phyloP scores from a whole-genome alignment of 2,329 filamentous ascomycete species.

The Colletotrichum lupini region DNA sequence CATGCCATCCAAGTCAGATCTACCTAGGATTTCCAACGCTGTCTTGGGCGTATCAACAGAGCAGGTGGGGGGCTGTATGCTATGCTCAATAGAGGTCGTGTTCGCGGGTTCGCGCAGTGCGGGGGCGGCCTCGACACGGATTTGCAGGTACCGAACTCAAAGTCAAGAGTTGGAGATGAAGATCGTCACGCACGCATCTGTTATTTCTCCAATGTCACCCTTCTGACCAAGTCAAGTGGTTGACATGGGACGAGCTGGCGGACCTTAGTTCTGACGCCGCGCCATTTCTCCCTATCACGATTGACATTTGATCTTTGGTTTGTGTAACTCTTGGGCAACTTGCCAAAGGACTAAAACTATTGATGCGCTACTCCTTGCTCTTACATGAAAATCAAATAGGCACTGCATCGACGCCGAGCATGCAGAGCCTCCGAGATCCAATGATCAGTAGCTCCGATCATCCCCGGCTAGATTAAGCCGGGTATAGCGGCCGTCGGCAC shows the following conservation, averaged over 20 bases:
- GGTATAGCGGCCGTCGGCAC: background rate
- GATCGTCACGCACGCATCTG: conserved; percentile 16
- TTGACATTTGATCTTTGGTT: background rate
- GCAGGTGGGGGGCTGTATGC: background rate
- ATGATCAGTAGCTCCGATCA: background rate
- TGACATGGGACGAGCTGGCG: background rate
- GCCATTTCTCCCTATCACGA: background rate
- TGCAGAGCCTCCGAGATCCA: background rate
- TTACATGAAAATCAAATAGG: conserved; percentile 3
- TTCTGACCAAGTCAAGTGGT: conserved; percentile 25
- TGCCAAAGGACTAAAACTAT: background rate
- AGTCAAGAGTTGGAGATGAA: conserved; percentile 16
- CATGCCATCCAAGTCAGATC: background rate
- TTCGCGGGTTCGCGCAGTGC: conserved; percentile 6
- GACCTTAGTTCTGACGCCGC: background rate
- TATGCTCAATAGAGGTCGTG: background rate
- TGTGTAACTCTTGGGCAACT: background rate
- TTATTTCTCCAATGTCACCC: conserved; percentile 4
- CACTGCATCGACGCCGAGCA: conserved; percentile 8
- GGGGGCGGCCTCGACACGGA: background rate
- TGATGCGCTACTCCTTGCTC: background rate
- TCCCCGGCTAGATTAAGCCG: background rate
- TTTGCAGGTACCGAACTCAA: background rate
- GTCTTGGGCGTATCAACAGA: background rate
- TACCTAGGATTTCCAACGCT: background rate